Base-by-base conservation (phyloP, 331 rosid species). In the Rhamnella rubrinervis region DNA sequence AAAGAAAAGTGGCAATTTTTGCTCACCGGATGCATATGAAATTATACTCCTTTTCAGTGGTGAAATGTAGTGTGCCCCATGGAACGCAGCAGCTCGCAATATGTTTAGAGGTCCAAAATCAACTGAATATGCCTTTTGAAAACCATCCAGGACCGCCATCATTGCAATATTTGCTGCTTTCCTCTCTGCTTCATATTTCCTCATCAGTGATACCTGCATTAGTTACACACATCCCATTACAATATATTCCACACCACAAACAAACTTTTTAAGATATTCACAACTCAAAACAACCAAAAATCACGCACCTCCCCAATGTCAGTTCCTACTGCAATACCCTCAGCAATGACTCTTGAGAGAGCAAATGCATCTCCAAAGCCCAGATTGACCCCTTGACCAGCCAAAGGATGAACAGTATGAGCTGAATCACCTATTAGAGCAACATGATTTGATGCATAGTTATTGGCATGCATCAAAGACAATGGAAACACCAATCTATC, bases 371-470 rank as follows among this genome's bases (percentile, higher is more conserved):
- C 96, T 58, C 92, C 96, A 63, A 91, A 93, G 66, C 98, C 98
- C 80, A 91, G 69, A 85, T 93, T 91, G 63, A 93, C 98, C 57
- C 97, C 96, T 85, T 88, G 98, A 75, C 97, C 98, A 58, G 96
- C 98, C 81, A 91, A 85, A 61, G 98, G 96, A 74, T 91, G 98
- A 75, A 93, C 88, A 13, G 92, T 91, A 80, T 93, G 98, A 21
- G 97, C 96, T 44, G 97, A 96, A 81, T 93, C 97, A 13, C 97
- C 97, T 15, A 93, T 80, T 41, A 91, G 84, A 77, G 82, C 91
- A 31, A 91, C 87, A 1, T 78, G 82, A 73, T 78, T 91, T 6
- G 92, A 85, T 17, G 88, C 92, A 73, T 91, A 93, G 81, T 82
- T 49, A 38, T 78, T 88, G 53, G 96, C 96, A 75, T 91, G 98